Percentiles rank a stretch among this genome's conserved stretches.
phyloP scores from a whole-genome alignment of 257 asterid species.

The Nicotiana obtusifolia region DNA sequence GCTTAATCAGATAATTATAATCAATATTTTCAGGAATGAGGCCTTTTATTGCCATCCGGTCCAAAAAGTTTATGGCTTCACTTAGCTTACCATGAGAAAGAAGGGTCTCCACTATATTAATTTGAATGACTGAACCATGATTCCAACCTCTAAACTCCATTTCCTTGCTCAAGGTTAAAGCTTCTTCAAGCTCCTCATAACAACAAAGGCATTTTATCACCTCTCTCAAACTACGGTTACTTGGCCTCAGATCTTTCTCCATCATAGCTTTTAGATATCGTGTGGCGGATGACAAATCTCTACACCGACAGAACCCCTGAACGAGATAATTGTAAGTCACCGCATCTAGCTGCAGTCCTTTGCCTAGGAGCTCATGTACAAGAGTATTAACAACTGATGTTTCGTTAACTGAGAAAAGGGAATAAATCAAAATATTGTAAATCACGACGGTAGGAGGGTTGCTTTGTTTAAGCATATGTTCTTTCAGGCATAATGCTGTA shows the following conservation, averaged over 20 bases:
- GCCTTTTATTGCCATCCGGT: conserved; percentile 36
- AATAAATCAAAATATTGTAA: conserved; percentile 50
- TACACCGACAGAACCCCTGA: conserved; percentile 41
- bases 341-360: conserved; percentile 44
- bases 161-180: conserved; percentile 56
- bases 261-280: conserved; percentile 50
- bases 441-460: conserved; percentile 34
- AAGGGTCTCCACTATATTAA: conserved; percentile 36
- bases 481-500: conserved; percentile 46
- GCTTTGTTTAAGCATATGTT: conserved; percentile 35
- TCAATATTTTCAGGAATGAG: conserved; percentile 33
- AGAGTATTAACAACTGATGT: conserved; percentile 26
- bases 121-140: conserved; percentile 51
- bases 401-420: conserved; percentile 33
- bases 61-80: conserved; percentile 51
- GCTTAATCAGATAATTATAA: conserved; percentile 55
- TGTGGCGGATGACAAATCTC: conserved; percentile 30
- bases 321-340: conserved; percentile 45
- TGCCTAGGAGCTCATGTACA: conserved; percentile 29
- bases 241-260: conserved; percentile 44
- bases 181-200: conserved; percentile 31
- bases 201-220: conserved; percentile 42
- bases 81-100: conserved; percentile 27
- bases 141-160: conserved; percentile 63
- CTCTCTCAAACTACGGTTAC: conserved; percentile 49